Conservation (phyloP, 805 yeast species). For the Yarrowia sp. region DNA sequence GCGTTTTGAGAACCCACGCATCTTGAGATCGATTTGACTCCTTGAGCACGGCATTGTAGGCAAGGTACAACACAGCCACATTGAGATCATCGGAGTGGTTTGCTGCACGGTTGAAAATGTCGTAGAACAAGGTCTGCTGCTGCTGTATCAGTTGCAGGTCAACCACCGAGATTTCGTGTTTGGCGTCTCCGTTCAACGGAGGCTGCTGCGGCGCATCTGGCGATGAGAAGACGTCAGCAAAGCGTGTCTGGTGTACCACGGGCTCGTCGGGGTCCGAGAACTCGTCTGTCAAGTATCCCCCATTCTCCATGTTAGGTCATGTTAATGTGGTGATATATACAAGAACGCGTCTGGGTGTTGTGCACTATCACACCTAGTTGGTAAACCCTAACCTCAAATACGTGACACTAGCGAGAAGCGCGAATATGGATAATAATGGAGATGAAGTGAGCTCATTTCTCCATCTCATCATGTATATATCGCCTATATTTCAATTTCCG, state of each 20-base stretch:
- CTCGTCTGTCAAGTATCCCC: neutral
- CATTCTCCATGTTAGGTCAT: conserved; percentile 21
- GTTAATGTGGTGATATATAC: neutral
- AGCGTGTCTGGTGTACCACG: neutral
- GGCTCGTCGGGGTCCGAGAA: neutral
- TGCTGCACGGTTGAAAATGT: neutral
- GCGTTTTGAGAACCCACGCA: neutral
- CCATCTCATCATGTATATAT: no score
- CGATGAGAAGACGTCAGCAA: neutral
- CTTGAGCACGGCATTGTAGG: conserved; percentile 2
- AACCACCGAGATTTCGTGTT: neutral
- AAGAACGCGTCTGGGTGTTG: conserved; percentile 4
- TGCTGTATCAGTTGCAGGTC: conserved; percentile 1
- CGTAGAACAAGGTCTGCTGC: neutral
- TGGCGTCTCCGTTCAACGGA: neutral
- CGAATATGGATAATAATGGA: no score
- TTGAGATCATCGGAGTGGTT: neutral
- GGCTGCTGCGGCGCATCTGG: neutral
- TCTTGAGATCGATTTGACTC: neutral
- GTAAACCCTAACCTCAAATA: conserved; percentile 7
- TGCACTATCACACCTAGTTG: neutral
- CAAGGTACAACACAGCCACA: neutral
- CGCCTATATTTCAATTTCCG: no score
- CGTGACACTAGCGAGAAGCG: no score
- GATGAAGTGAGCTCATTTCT: no score